Conservation (phyloP, 257 asterid species). For the Solanum etuberosum region DNA sequence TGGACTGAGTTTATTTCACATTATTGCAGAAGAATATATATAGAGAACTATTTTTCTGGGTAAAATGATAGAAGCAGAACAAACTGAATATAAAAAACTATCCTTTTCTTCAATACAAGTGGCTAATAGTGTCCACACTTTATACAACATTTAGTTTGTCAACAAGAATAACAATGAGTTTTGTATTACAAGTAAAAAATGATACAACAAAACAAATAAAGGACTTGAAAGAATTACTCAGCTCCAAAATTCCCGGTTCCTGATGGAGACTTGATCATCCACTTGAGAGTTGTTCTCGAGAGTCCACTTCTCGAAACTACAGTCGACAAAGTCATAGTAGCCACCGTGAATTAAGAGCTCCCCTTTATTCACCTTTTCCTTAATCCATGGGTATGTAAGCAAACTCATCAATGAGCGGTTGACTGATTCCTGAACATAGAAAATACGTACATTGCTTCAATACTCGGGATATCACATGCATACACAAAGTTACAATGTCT, state of each 20-base stretch:
- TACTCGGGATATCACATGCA: neutral
- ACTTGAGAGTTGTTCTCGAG: conserved; percentile 30
- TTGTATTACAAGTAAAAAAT: neutral
- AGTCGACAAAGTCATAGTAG: conserved; percentile 76
- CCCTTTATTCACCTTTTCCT: conserved; percentile 55
- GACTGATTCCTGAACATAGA: conserved; percentile 60
- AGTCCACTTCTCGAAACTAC: conserved; percentile 92
- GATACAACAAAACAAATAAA: neutral
- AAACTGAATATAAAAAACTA: neutral
- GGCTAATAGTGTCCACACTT: neutral
- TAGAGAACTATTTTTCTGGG: neutral
- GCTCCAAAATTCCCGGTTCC: conserved; percentile 58
- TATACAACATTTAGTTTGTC: neutral
- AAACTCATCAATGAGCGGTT: conserved; percentile 71
- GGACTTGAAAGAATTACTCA: conserved; percentile 17
- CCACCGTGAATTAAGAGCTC: conserved; percentile 75
- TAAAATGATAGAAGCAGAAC: neutral
- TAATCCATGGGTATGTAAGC: conserved; percentile 79
- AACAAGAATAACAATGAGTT: neutral
- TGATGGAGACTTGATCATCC: conserved; percentile 33
- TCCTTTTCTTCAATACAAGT: neutral
- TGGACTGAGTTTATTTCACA: neutral
- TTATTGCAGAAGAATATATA: neutral
- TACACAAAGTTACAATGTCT: neutral
- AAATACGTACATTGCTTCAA: neutral